Evolutionary conservation across 371 early-diverging fungal species (phyloP).

Genomic region (Haplosporangium sp.): DNA sequence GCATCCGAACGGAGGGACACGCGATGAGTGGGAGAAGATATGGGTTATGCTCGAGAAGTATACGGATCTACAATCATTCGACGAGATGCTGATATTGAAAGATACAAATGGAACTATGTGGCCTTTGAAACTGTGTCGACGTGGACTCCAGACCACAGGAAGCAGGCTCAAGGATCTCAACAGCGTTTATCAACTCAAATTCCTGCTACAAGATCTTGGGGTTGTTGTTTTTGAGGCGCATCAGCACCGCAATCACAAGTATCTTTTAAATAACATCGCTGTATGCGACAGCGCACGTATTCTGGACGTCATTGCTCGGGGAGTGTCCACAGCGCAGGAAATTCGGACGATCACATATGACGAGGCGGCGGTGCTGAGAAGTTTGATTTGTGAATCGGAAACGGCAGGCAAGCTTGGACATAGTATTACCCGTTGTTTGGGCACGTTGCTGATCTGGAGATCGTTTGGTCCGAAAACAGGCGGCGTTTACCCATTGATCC

Average conservation of each 20-base stretch:
- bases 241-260: neutral
- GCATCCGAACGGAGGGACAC: neutral
- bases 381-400: neutral
- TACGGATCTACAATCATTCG: neutral
- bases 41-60: neutral
- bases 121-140: neutral
- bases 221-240: constrained; percentile 9
- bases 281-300: neutral
- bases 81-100: constrained; percentile 3
- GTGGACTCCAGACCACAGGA: neutral
- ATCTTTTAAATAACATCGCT: neutral
- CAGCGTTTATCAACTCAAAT: neutral
- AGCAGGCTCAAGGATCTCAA: too few relatives aligned
- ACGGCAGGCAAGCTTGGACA: too few relatives aligned
- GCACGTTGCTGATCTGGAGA: constrained; percentile 21
- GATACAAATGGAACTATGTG: neutral
- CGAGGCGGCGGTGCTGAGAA: constrained; percentile 2
- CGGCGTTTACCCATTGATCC: neutral
- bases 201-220: constrained; percentile 2
- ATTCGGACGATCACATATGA: neutral
- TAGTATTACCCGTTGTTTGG: neutral
- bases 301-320: neutral
- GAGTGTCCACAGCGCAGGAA: neutral
- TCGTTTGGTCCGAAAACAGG: neutral
- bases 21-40: neutral